Evolutionary conservation across 2,329 filamentous ascomycete genomes (phyloP).

Genomic region (Hortaea werneckii): DNA sequence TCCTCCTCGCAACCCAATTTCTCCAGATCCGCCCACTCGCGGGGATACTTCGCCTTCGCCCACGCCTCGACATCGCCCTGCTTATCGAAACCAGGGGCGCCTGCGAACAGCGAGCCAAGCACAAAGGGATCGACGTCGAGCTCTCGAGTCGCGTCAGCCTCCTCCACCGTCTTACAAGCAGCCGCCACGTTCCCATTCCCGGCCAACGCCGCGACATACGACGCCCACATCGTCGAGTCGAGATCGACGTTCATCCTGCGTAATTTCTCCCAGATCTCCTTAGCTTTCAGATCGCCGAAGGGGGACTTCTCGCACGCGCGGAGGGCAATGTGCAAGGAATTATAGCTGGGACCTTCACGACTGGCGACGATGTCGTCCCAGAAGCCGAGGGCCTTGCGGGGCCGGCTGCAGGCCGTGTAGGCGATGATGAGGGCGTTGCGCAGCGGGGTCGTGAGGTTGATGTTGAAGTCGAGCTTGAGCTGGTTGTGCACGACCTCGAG

Average conservation of each 20-base stretch:
- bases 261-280: constrained; percentile 60
- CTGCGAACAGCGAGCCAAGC: constrained; percentile 73
- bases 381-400: constrained; percentile 60
- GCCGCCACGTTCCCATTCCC: constrained; percentile 62
- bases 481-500: constrained; percentile 79
- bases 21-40: constrained; percentile 58
- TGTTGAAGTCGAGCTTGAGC: constrained; percentile 79
- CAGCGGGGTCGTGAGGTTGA: constrained; percentile 65
- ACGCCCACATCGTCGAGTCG: constrained; percentile 60
- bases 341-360: constrained; percentile 75
- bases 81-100: constrained; percentile 47
- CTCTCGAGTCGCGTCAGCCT: constrained; percentile 57
- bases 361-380: constrained; percentile 79
- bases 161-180: constrained; percentile 54
- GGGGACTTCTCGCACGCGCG: constrained; percentile 58
- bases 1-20: constrained; percentile 32
- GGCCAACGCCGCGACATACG: constrained; percentile 67
- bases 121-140: constrained; percentile 57
- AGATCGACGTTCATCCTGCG: constrained; percentile 68
- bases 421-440: constrained; percentile 82
- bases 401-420: constrained; percentile 59
- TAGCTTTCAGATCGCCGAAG: constrained; percentile 36
- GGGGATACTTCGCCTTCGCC: constrained; percentile 58
- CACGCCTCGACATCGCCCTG: constrained; percentile 65
- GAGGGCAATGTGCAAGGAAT: constrained; percentile 71